Evolutionary conservation across 2,329 filamentous ascomycete species (phyloP).

Genomic region (Teratosphaeria destructans): DNA sequence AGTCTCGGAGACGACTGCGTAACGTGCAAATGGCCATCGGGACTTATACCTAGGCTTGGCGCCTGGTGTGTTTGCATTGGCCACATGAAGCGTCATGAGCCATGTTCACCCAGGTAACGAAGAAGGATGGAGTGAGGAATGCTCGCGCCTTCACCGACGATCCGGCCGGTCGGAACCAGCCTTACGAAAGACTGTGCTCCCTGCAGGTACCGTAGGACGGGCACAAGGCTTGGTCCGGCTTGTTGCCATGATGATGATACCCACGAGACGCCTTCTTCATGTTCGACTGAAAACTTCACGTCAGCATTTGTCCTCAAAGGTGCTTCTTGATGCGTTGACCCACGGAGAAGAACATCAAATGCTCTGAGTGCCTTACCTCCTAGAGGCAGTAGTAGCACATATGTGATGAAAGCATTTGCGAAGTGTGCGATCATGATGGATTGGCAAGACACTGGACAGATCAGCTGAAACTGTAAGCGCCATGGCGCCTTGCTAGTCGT

Average conservation of each 20-base stretch:
- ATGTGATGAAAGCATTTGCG: background rate
- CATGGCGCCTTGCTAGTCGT: background rate
- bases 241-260: background rate
- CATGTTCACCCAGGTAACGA: slow-evolving; percentile 15
- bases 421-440: background rate
- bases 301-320: background rate
- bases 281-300: background rate
- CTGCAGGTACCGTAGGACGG: background rate
- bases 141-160: background rate
- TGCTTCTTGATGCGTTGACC: background rate
- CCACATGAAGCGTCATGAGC: background rate
- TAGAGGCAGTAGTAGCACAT: too few relatives aligned
- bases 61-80: background rate
- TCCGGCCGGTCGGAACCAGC: background rate
- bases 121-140: background rate
- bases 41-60: background rate
- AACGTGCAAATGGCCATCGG: slow-evolving; percentile 4
- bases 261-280: background rate
- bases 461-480: background rate
- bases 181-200: background rate
- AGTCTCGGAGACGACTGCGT: slow-evolving; percentile 20
- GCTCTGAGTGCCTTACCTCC: too few relatives aligned
- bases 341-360: too few relatives aligned
- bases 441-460: background rate
- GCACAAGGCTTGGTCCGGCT: background rate